These are phyloP conservation scores for Cryomyces minteri DNA, from an alignment of 495 filamentous ascomycete genomes.

Conservation along the genomic window DNA sequence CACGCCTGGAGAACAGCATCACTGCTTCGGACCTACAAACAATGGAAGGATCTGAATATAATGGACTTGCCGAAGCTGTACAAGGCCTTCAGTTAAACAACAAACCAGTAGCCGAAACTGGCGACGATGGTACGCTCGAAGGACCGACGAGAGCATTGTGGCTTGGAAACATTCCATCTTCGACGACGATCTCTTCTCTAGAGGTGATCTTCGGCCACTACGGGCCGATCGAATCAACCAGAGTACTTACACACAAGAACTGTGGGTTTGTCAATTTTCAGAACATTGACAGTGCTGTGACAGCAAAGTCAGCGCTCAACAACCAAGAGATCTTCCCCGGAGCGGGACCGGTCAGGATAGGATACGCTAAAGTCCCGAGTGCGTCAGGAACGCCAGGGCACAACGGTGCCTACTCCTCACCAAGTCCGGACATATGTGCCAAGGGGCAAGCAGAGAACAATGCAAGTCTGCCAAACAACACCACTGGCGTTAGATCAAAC, in stretches of 20 bases:
- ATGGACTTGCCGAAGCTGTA: conserved; percentile 54
- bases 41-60: conserved; percentile 54
- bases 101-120: conserved; percentile 16
- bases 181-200: conserved; percentile 82
- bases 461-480: conserved; percentile 9
- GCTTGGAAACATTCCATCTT: conserved; percentile 96
- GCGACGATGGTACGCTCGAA: conserved; percentile 64
- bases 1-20: conserved; percentile 69
- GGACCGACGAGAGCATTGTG: conserved; percentile 84
- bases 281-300: conserved; percentile 68
- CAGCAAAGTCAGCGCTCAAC: conserved; percentile 71
- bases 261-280: conserved; percentile 99
- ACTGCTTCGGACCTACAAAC: conserved; percentile 60
- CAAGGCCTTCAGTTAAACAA: conserved; percentile 55
- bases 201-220: conserved; percentile 84
- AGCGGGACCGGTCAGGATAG: conserved; percentile 84
- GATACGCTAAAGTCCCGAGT: conserved; percentile 91
- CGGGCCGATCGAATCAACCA: conserved; percentile 76
- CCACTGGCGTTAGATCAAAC: conserved; percentile 19
- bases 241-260: conserved; percentile 96
- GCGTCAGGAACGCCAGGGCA: conserved; percentile 71
- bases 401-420: conserved; percentile 69
- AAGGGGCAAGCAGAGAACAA: conserved; percentile 33
- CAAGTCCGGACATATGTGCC: conserved; percentile 72
- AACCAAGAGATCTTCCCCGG: conserved; percentile 98